Conservation (phyloP, 805 yeast species). For the Hemisphaericaspora nanyangensis region DNA sequence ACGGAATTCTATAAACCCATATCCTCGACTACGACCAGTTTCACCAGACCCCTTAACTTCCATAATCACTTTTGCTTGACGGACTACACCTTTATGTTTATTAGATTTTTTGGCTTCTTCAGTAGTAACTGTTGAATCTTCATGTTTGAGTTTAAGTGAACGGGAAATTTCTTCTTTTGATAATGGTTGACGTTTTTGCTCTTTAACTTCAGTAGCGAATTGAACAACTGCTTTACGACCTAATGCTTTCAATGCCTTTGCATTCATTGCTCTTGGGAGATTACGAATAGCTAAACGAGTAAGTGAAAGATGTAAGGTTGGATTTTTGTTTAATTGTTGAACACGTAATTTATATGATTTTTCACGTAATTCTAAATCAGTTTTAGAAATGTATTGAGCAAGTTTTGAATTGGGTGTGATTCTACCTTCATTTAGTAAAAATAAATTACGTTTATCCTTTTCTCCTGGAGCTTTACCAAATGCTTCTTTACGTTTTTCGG, state of each 20-base stretch:
- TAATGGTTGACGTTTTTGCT: slow-evolving; percentile 72
- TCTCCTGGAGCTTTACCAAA: slow-evolving; percentile 79
- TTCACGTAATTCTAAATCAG: slow-evolving; percentile 85
- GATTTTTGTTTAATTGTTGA: slow-evolving; percentile 86
- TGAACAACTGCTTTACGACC: slow-evolving; percentile 94
- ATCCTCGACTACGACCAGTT: slow-evolving; percentile 90
- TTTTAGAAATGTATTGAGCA: slow-evolving; percentile 59
- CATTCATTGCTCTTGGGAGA: slow-evolving; percentile 87
- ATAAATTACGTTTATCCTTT: slow-evolving; percentile 80
- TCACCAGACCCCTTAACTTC: slow-evolving; percentile 89
- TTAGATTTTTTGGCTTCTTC: slow-evolving; percentile 49
- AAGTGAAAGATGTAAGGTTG: slow-evolving; percentile 85
- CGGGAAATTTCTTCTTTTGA: slow-evolving; percentile 85
- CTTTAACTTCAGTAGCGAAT: slow-evolving; percentile 85
- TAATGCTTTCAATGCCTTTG: slow-evolving; percentile 81
- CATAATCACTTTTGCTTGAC: slow-evolving; percentile 87
- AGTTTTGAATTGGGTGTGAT: slow-evolving; percentile 76
- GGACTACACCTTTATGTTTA: slow-evolving; percentile 85
- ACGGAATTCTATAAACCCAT: slow-evolving; percentile 90
- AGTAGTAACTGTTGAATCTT: slow-evolving; percentile 27
- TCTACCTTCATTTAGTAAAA: slow-evolving; percentile 89
- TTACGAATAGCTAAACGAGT: slow-evolving; percentile 94
- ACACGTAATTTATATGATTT: slow-evolving; percentile 82
- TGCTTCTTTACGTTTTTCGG: slow-evolving; percentile 65
- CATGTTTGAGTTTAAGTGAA: slow-evolving; percentile 65